A percentile compares a stretch with the other conserved stretches of the same genome.
phyloP scores from a whole-genome alignment of 2,329 filamentous ascomycete species.

The Mycogone perniciosa region DNA sequence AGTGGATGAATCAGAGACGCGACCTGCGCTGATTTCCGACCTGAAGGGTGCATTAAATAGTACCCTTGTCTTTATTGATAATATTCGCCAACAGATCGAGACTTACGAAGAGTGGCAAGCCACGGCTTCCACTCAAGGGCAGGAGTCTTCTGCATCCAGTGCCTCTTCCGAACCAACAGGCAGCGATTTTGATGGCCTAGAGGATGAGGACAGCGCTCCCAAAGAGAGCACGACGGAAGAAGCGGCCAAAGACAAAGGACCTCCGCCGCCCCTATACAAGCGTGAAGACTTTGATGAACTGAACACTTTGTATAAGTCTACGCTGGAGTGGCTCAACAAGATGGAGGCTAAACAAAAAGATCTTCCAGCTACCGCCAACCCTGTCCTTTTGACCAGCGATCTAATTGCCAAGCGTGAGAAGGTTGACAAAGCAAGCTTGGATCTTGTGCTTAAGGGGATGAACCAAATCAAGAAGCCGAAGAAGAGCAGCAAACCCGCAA shows the following conservation, averaged over 20 bases:
- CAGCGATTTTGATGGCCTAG: constrained; percentile 65
- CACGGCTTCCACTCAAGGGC: constrained; percentile 40
- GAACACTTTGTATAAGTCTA: constrained; percentile 54
- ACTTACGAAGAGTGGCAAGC: constrained; percentile 60
- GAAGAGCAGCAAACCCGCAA: constrained; percentile 31
- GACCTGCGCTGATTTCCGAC: constrained; percentile 61
- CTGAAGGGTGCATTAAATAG: constrained; percentile 67
- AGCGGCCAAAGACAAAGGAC: constrained; percentile 39
- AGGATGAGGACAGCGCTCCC: constrained; percentile 55
- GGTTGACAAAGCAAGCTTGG: constrained; percentile 63
- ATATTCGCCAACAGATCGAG: constrained; percentile 63
- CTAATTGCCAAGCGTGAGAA: constrained; percentile 61
- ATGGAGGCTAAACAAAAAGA: constrained; percentile 65
- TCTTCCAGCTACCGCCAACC: constrained; percentile 64
- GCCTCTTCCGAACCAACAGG: constrained; percentile 42
- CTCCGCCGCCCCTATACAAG: constrained; percentile 62
- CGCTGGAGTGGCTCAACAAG: constrained; percentile 67
- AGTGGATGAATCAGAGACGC: constrained; percentile 62
- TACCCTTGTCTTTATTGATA: constrained; percentile 62
- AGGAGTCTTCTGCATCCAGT: constrained; percentile 36
- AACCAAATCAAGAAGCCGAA: constrained; percentile 41
- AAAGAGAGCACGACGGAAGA: constrained; percentile 41
- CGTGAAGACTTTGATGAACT: constrained; percentile 64
- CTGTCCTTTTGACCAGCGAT: constrained; percentile 67
- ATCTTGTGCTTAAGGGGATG: constrained; percentile 65